Conservation (phyloP, 2,329 filamentous ascomycete species). For the Macrophomina pseudophaseolina region DNA sequence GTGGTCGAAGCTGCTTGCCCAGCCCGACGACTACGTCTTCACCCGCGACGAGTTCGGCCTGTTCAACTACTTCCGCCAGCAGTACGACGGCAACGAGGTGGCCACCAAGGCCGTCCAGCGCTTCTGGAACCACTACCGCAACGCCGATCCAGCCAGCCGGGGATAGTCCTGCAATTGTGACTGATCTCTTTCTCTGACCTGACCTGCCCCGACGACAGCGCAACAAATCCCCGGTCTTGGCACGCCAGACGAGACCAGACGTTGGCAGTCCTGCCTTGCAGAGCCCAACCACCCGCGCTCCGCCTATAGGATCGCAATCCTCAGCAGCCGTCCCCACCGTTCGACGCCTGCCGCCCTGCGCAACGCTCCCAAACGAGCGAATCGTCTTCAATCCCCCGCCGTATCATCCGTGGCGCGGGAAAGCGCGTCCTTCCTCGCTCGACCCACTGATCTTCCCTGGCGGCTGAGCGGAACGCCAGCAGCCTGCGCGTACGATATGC, state of each 20-base stretch:
- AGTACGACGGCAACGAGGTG: constrained; percentile 61
- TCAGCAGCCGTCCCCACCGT: constrained; percentile 11
- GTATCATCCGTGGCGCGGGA: neutral
- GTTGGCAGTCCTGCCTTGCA: neutral
- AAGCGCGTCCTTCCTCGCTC: neutral
- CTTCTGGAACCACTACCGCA: constrained; percentile 59
- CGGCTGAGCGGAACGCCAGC: constrained; percentile 12
- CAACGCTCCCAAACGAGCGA: neutral
- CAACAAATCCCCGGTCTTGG: constrained; percentile 12
- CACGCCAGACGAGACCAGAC: constrained; percentile 1
- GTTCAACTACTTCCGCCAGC: constrained; percentile 81
- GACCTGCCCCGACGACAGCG: constrained; percentile 2
- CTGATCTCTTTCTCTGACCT: constrained; percentile 21
- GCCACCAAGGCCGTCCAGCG: constrained; percentile 60
- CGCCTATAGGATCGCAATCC: constrained; percentile 19
- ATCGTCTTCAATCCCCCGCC: neutral
- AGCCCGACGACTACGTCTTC: constrained; percentile 75
- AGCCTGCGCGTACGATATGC: constrained; percentile 10
- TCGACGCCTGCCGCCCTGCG: constrained; percentile 5
- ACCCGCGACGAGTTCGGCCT: constrained; percentile 78
- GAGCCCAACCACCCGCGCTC: constrained; percentile 4
- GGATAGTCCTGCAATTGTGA: constrained; percentile 16
- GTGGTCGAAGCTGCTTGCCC: constrained; percentile 69
- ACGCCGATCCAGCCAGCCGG: constrained; percentile 28
- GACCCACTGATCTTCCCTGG: constrained; percentile 9